Conservation (phyloP, 495 filamentous ascomycete genomes). For the Hypoxylon lienhwacheense region DNA sequence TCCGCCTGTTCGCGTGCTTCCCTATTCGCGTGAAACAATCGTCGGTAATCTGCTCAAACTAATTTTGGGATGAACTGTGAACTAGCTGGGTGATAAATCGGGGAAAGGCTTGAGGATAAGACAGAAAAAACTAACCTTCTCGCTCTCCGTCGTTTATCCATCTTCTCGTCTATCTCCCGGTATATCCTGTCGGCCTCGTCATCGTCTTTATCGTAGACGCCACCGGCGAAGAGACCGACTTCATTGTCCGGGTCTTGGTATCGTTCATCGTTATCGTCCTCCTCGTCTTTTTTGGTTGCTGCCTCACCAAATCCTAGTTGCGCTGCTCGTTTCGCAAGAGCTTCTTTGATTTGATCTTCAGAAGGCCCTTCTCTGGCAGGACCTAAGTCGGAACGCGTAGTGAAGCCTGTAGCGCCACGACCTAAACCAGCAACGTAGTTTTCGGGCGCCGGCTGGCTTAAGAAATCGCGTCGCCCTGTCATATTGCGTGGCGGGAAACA, state of each 20-base stretch:
- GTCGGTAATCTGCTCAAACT: slow-evolving; percentile 88
- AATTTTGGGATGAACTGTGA: slow-evolving; percentile 72
- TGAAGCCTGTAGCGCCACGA: slow-evolving; percentile 97
- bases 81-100: slow-evolving; percentile 35
- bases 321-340: slow-evolving; percentile 86
- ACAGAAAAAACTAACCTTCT: slow-evolving; percentile 76
- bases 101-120: slow-evolving; percentile 20
- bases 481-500: slow-evolving; percentile 45
- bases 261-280: slow-evolving; percentile 78
- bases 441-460: slow-evolving; percentile 87
- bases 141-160: slow-evolving; percentile 81
- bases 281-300: slow-evolving; percentile 77
- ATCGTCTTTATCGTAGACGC: slow-evolving; percentile 92
- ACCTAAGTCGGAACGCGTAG: slow-evolving; percentile 93
- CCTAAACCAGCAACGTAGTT: slow-evolving; percentile 99
- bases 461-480: slow-evolving; percentile 85
- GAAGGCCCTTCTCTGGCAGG: slow-evolving; percentile 95
- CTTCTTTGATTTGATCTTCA: slow-evolving; percentile 97
- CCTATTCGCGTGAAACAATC: slow-evolving; percentile 66
- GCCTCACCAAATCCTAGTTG: slow-evolving; percentile 76
- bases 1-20: slow-evolving; percentile 93
- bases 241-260: slow-evolving; percentile 98
- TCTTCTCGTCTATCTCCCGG: slow-evolving; percentile 91
- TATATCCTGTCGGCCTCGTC: slow-evolving; percentile 97
- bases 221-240: slow-evolving; percentile 90